Conservation (phyloP, 2,329 filamentous ascomycete genomes). For the Penicillium olsonii region DNA sequence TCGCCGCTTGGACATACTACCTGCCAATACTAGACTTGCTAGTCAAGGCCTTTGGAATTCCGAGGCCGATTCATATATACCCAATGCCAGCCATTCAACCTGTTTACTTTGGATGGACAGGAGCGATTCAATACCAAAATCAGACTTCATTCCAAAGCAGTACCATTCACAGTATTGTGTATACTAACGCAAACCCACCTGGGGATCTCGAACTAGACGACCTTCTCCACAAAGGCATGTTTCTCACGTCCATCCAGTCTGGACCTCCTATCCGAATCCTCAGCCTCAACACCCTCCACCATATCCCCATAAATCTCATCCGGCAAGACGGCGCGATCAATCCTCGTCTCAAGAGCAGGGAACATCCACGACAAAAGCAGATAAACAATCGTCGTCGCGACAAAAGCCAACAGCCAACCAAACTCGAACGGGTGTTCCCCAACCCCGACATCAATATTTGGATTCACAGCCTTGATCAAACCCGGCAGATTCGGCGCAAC, state of each 20-base stretch:
- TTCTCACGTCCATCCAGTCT: slow-evolving; percentile 6
- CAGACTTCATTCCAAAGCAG: too few species aligned
- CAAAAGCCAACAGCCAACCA: slow-evolving; percentile 67
- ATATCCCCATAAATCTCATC: slow-evolving; percentile 38
- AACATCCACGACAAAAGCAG: slow-evolving; percentile 50
- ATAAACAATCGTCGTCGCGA: slow-evolving; percentile 59
- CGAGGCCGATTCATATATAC: neutral
- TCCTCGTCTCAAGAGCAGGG: slow-evolving; percentile 53
- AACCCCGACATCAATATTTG: slow-evolving; percentile 38
- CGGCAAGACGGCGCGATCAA: slow-evolving; percentile 41
- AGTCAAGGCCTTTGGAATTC: neutral
- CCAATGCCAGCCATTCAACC: too few species aligned
- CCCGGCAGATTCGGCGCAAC: slow-evolving; percentile 61
- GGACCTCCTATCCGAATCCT: slow-evolving; percentile 12
- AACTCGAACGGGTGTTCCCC: slow-evolving; percentile 63
- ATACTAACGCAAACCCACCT: neutral
- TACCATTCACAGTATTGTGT: neutral
- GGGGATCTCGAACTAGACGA: too few species aligned
- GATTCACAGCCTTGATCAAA: slow-evolving; percentile 49
- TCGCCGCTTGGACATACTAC: too few species aligned
- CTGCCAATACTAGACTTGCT: too few species aligned
- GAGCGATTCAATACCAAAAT: too few species aligned
- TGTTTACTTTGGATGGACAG: too few species aligned
- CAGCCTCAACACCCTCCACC: slow-evolving; percentile 23
- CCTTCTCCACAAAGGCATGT: neutral